Conservation (phyloP, 352 stramenopile genomes). For the Pythium phragmiticola region DNA sequence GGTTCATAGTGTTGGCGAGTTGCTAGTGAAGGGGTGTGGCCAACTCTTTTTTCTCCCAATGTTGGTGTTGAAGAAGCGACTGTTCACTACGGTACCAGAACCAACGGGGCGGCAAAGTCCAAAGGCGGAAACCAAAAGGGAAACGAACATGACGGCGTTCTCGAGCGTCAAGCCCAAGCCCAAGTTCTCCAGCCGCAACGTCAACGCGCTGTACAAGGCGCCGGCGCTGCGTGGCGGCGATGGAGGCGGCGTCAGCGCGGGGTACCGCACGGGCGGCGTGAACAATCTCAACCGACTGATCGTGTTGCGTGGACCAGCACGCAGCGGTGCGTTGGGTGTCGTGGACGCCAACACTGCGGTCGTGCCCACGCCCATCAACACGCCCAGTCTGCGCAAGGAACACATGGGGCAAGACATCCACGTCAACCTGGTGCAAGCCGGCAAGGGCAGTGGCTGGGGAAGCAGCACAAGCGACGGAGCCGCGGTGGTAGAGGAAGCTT, state of each 20-base stretch:
- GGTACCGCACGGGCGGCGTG: slow-evolving; percentile 3
- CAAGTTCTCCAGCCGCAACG: slow-evolving; percentile 77
- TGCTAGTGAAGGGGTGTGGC: not conserved
- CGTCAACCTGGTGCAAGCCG: slow-evolving; percentile 39
- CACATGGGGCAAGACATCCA: slow-evolving; percentile 41
- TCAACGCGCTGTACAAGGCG: slow-evolving; percentile 68
- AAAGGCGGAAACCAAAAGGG: not conserved
- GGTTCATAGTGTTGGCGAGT: not conserved
- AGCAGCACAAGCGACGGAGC: slow-evolving; percentile 11
- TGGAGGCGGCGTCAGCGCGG: slow-evolving; percentile 5
- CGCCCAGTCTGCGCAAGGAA: slow-evolving; percentile 68
- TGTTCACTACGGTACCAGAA: not conserved
- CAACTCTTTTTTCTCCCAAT: not conserved
- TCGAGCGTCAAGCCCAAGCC: slow-evolving; percentile 40
- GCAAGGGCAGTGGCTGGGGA: slow-evolving; percentile 38
- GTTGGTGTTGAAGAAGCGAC: slow-evolving; percentile 6
- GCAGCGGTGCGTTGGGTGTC: slow-evolving; percentile 5
- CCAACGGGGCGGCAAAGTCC: not conserved
- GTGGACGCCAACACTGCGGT: slow-evolving; percentile 24
- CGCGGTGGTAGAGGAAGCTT: not conserved
- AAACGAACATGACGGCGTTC: slow-evolving; percentile 14
- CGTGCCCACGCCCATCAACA: slow-evolving; percentile 73
- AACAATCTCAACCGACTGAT: slow-evolving; percentile 40
- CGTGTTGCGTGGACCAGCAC: slow-evolving; percentile 36
- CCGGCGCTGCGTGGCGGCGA: slow-evolving; percentile 36